A percentile compares a stretch with the other conserved stretches of the same genome.
Conservation (phyloP, 2,329 filamentous ascomycete species). For the Mollisiaceae sp. region DNA sequence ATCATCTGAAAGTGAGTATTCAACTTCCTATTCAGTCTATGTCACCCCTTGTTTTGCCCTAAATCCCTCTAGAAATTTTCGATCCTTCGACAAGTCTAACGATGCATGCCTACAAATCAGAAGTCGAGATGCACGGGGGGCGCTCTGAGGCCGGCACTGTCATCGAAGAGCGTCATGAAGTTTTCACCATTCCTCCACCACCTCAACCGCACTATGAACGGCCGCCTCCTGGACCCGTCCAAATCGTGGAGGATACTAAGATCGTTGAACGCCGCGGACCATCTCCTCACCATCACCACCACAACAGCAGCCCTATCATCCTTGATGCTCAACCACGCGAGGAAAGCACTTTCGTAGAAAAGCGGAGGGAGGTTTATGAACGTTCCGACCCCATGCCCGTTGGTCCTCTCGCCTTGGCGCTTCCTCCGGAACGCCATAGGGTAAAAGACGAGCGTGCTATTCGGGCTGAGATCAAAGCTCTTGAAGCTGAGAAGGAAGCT, state of each 20-base stretch:
- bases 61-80: slow-evolving; percentile 21
- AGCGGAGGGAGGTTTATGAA: slow-evolving; percentile 34
- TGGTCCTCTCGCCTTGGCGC: slow-evolving; percentile 50
- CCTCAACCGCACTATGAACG: slow-evolving; percentile 28
- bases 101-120: slow-evolving; percentile 35
- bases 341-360: slow-evolving; percentile 35
- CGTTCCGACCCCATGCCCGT: slow-evolving; percentile 39
- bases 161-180: slow-evolving; percentile 55
- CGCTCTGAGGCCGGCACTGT: slow-evolving; percentile 54
- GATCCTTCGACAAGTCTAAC: slow-evolving; percentile 30
- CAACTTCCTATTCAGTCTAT: slow-evolving; percentile 8
- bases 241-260: slow-evolving; percentile 53
- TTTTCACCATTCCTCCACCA: slow-evolving; percentile 44
- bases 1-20: slow-evolving; percentile 51
- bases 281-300: slow-evolving; percentile 35
- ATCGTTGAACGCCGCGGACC: slow-evolving; percentile 44
- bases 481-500: slow-evolving; percentile 69
- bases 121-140: slow-evolving; percentile 44
- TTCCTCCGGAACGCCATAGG: slow-evolving; percentile 44
- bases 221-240: slow-evolving; percentile 34
- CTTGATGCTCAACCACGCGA: slow-evolving; percentile 46
- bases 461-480: slow-evolving; percentile 70
- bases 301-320: slow-evolving; percentile 47
- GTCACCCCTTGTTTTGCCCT: slow-evolving; percentile 17
- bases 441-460: slow-evolving; percentile 60